Conservation (phyloP, 1,284 basidiomycete genomes). For the Trametes polyzona region DNA sequence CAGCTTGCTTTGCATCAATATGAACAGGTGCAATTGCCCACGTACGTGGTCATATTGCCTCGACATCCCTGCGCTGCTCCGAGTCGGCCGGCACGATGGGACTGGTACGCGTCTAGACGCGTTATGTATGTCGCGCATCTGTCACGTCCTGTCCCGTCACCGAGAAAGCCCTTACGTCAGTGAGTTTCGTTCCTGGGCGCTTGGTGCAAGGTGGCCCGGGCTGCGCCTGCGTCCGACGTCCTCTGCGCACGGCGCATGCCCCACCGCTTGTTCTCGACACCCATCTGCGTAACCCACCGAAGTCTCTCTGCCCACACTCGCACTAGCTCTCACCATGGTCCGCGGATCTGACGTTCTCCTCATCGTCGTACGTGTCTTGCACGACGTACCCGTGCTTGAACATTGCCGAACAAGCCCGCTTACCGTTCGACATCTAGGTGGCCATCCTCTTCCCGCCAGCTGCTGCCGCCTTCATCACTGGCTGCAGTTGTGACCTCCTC, state of each 20-base stretch:
- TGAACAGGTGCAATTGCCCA: too few relatives aligned
- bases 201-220: not conserved
- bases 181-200: not conserved
- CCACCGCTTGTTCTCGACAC: not conserved
- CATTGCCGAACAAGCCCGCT: not conserved
- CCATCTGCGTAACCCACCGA: too few relatives aligned
- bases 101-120: conserved; percentile 18
- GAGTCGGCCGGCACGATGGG: too few relatives aligned
- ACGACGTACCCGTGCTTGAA: not conserved
- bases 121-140: conserved; percentile 8
- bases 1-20: too few relatives aligned
- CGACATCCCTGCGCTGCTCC: too few relatives aligned
- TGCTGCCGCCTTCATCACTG: conserved; percentile 74
- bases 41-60: too few relatives aligned
- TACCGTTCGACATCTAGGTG: conserved; percentile 46
- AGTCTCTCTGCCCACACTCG: not conserved
- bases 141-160: not conserved
- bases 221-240: not conserved
- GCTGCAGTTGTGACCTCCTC: conserved; percentile 79
- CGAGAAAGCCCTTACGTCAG: conserved; percentile 1
- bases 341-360: conserved; percentile 34
- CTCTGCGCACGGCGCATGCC: not conserved
- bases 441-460: conserved; percentile 79
- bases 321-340: conserved; percentile 9
- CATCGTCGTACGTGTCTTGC: conserved; percentile 32